These are phyloP conservation scores for Macrocystidia cucumis DNA, from an alignment of 1,284 basidiomycete species.

Conservation along the genomic window DNA sequence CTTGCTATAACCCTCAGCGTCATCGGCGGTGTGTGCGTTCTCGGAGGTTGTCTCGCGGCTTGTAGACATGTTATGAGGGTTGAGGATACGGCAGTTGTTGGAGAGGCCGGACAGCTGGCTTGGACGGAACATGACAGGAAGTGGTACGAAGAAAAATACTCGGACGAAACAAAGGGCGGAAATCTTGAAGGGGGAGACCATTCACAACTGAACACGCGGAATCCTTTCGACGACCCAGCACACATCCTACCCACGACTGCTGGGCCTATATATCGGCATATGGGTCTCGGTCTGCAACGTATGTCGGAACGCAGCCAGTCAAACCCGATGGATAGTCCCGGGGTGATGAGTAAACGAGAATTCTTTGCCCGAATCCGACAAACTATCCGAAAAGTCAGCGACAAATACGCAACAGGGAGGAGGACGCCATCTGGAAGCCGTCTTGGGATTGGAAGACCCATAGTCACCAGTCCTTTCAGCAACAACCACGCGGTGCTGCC, in stretches of 20 bases:
- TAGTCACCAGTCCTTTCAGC: conserved; percentile 21
- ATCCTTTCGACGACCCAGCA: conserved; percentile 15
- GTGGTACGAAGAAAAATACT: conserved; percentile 43
- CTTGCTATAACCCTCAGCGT: conserved; percentile 56
- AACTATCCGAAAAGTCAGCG: conserved; percentile 60
- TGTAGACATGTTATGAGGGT: conserved; percentile 48
- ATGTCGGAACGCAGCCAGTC: conserved; percentile 32
- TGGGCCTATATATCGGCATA: conserved; percentile 23
- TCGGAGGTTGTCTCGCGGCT: conserved; percentile 47
- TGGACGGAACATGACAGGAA: conserved; percentile 56
- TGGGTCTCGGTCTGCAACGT: conserved; percentile 43
- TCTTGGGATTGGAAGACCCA: conserved; percentile 46
- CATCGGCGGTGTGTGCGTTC: conserved; percentile 48
- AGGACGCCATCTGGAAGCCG: conserved; percentile 25
- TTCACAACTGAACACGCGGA: conserved; percentile 10
- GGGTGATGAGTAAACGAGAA: conserved; percentile 59
- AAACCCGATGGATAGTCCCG: conserved; percentile 27
- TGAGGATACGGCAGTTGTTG: conserved; percentile 48
- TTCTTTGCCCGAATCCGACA: conserved; percentile 52
- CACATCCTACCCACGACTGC: conserved; percentile 1
- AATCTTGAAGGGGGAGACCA: conserved; percentile 22
- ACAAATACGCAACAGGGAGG: conserved; percentile 36
- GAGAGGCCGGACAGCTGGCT: conserved; percentile 44
- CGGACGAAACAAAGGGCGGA: conserved; percentile 5
- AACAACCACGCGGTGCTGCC: neutral